Evolutionary conservation across 306 rosid species (phyloP).

Genomic region (Corylus heterophylla): DNA sequence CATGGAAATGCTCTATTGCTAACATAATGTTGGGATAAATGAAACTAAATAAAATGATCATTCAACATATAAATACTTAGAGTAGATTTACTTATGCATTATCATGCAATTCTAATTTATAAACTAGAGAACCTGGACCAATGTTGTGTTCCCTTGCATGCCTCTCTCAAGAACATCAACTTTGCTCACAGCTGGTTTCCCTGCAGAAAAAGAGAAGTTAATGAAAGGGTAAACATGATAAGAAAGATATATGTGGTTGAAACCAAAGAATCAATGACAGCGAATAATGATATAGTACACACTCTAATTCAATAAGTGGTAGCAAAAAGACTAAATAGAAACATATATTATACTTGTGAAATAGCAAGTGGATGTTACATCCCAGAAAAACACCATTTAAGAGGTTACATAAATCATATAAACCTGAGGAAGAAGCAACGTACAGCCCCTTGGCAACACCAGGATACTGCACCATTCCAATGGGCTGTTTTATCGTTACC

Average conservation of each 20-base stretch:
- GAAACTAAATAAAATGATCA: conserved; percentile 3
- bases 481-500: conserved; percentile 75
- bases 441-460: conserved; percentile 69
- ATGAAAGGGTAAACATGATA: not conserved
- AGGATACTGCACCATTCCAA: conserved; percentile 77
- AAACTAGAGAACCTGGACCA: conserved; percentile 63
- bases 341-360: conserved; percentile 43
- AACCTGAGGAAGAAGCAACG: conserved; percentile 49
- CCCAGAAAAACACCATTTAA: not conserved
- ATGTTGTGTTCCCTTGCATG: conserved; percentile 56
- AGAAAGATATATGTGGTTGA: not conserved
- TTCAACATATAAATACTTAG: not conserved
- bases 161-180: conserved; percentile 71
- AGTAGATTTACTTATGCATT: not conserved
- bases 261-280: not conserved
- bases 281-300: not conserved
- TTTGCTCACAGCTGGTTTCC: conserved; percentile 81
- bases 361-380: conserved; percentile 6
- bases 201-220: conserved; percentile 43
- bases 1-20: not conserved
- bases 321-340: conserved; percentile 16
- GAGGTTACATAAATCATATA: not conserved
- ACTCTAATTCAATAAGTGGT: not conserved
- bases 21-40: not conserved
- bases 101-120: not conserved